Conservation (phyloP, 2,329 filamentous ascomycete species). For the Sphaerulina vaccinii region DNA sequence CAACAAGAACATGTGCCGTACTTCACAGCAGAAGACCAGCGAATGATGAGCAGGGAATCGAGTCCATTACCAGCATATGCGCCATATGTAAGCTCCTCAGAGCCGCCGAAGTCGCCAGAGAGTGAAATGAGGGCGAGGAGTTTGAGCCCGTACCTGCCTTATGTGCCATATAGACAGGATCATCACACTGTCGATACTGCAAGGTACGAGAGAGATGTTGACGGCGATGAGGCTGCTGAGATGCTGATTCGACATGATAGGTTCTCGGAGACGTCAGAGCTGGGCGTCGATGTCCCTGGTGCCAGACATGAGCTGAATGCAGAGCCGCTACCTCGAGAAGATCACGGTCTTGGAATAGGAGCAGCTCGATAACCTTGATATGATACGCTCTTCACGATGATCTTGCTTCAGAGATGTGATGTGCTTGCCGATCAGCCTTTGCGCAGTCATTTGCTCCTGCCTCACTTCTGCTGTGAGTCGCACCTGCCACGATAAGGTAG, state of each 20-base stretch:
- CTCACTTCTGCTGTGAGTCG: background rate
- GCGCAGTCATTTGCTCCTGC: background rate
- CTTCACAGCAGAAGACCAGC: background rate
- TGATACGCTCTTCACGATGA: background rate
- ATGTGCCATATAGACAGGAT: background rate
- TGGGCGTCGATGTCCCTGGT: background rate
- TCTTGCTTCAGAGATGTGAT: background rate
- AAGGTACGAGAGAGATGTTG: background rate
- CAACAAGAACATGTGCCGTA: background rate
- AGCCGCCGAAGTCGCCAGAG: background rate
- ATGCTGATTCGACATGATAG: background rate
- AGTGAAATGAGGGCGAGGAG: background rate
- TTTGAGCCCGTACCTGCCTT: background rate
- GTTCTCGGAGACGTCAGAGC: slow-evolving; percentile 10
- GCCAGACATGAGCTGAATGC: slow-evolving; percentile 4
- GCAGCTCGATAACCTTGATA: background rate
- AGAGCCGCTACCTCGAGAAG: background rate
- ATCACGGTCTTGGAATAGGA: background rate
- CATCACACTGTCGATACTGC: background rate
- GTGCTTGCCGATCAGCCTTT: background rate
- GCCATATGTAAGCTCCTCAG: background rate
- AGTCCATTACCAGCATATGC: slow-evolving; percentile 8
- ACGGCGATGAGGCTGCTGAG: background rate
- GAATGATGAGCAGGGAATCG: background rate
- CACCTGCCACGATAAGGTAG: background rate